Percentiles rank a stretch among this genome's conserved stretches.
These are phyloP conservation scores for Cercospora sp. DNA, from an alignment of 2,329 filamentous ascomycete genomes.

Conservation along the genomic window DNA sequence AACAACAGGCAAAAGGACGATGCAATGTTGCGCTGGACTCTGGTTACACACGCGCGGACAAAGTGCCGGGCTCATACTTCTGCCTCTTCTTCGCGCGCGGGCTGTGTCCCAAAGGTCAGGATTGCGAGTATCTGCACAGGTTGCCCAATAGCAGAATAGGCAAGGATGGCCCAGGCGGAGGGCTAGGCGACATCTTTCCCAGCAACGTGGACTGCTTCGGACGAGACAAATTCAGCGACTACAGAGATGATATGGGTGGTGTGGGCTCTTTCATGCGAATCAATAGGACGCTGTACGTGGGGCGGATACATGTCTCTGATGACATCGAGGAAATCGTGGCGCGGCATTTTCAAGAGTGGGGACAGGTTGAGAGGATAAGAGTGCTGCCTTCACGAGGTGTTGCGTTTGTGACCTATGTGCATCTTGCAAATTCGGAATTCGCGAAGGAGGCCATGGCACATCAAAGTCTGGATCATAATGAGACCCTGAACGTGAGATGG, in stretches of 20 bases:
- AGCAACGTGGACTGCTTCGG: slow-evolving; percentile 95
- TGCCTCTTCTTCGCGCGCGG: slow-evolving; percentile 90
- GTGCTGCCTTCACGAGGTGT: slow-evolving; percentile 88
- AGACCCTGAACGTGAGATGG: slow-evolving; percentile 95
- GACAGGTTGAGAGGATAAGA: slow-evolving; percentile 79
- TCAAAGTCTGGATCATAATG: slow-evolving; percentile 84
- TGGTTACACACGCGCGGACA: slow-evolving; percentile 54
- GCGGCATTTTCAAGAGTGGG: slow-evolving; percentile 95
- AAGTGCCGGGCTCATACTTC: slow-evolving; percentile 70
- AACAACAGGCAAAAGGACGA: slow-evolving; percentile 77
- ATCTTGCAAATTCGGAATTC: slow-evolving; percentile 86
- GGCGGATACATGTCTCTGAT: slow-evolving; percentile 90
- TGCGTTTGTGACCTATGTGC: slow-evolving; percentile 90
- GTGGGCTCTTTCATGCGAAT: slow-evolving; percentile 91
- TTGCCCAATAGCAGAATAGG: slow-evolving; percentile 61
- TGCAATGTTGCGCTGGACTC: slow-evolving; percentile 76
- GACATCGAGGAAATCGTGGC: slow-evolving; percentile 96
- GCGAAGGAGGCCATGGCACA: slow-evolving; percentile 86
- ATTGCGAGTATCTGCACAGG: slow-evolving; percentile 92
- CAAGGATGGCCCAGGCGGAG: slow-evolving; percentile 39
- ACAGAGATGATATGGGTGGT: slow-evolving; percentile 96
- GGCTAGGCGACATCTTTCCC: slow-evolving; percentile 81
- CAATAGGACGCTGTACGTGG: slow-evolving; percentile 91
- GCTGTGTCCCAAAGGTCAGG: slow-evolving; percentile 77
- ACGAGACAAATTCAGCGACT: slow-evolving; percentile 87